A percentile compares a stretch with the other conserved stretches of the same genome.
Conservation (phyloP, 2,329 filamentous ascomycete genomes). For the Pestalotiopsis sp. region DNA sequence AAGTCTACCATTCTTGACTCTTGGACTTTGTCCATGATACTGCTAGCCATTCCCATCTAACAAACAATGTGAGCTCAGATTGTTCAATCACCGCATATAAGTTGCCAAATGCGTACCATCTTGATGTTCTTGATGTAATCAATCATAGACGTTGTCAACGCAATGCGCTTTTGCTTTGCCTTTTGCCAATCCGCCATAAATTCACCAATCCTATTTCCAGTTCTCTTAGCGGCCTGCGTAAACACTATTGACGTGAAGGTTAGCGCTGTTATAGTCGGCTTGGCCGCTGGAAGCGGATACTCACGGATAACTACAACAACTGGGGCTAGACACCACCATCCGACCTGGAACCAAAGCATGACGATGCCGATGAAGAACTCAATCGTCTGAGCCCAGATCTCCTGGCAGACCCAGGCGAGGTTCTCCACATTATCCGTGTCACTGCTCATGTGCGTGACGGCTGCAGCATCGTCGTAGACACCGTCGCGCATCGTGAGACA, state of each 20-base stretch:
- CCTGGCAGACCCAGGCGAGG: background rate
- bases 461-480: slow-evolving; percentile 7
- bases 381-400: background rate
- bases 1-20: background rate
- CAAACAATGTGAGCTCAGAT: background rate
- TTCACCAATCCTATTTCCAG: background rate
- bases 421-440: slow-evolving; percentile 1
- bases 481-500: slow-evolving; percentile 2
- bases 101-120: background rate
- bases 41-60: slow-evolving; percentile 9
- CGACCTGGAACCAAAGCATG: slow-evolving; percentile 5
- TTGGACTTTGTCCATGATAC: slow-evolving; percentile 1
- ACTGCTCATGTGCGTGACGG: slow-evolving; percentile 11
- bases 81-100: background rate
- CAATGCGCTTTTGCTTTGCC: slow-evolving; percentile 3
- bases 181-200: background rate
- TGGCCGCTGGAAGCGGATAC: background rate
- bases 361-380: background rate
- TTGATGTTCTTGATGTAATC: slow-evolving; percentile 9
- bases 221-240: background rate
- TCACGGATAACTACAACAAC: background rate
- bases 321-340: slow-evolving; percentile 7
- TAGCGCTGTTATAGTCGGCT: too few species aligned
- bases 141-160: background rate
- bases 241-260: background rate